These are phyloP conservation scores for Spatholobus suberectus DNA, from an alignment of 306 rosid genomes.

Conservation along the genomic window DNA sequence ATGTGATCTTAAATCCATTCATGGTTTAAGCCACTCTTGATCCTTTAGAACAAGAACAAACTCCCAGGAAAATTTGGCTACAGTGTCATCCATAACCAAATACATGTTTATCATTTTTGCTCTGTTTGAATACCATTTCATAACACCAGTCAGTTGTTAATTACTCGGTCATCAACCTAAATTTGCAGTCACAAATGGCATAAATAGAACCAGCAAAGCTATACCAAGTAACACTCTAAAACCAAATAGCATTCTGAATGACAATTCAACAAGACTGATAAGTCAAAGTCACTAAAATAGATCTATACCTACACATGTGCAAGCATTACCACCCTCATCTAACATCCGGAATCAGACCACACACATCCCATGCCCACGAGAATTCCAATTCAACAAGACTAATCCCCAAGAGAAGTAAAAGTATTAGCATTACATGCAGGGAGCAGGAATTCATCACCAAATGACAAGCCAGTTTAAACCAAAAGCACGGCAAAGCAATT, in stretches of 20 bases:
- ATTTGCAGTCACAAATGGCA: constrained; percentile 12
- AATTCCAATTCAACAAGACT: not conserved
- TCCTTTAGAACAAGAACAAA: not conserved
- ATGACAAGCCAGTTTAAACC: constrained; percentile 41
- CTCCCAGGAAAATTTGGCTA: not conserved
- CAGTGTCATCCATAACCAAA: not conserved
- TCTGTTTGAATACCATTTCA: constrained; percentile 7
- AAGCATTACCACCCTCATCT: constrained; percentile 22
- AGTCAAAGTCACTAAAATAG: not conserved
- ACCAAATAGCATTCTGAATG: constrained; percentile 8
- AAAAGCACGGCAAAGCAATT: constrained; percentile 17
- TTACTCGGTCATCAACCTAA: constrained; percentile 33
- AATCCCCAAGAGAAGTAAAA: not conserved
- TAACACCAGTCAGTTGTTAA: not conserved
- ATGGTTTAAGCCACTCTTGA: constrained; percentile 16
- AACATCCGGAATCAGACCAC: constrained; percentile 6
- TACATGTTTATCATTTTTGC: constrained; percentile 1
- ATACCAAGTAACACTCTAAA: not conserved
- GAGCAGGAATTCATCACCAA: too few relatives aligned
- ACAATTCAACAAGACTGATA: not conserved
- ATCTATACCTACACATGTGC: not conserved
- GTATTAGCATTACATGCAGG: constrained; percentile 8
- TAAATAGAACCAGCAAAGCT: not conserved
- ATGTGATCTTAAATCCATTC: constrained; percentile 18
- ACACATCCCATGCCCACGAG: constrained; percentile 7